These are phyloP conservation scores for Kazachstania bromeliacearum DNA, from an alignment of 805 yeast species.

Conservation along the genomic window DNA sequence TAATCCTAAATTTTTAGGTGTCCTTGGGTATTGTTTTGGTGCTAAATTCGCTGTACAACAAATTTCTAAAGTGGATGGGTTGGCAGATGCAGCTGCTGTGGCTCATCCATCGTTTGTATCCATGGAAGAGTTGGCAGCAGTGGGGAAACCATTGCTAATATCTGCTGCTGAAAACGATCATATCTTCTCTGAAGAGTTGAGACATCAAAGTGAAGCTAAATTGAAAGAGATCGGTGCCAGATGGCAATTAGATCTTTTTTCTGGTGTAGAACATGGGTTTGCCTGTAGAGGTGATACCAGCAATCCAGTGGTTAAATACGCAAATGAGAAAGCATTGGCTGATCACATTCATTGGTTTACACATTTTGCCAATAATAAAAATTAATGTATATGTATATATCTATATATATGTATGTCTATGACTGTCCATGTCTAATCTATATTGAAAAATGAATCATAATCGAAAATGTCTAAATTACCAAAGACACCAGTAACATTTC, in stretches of 20 bases:
- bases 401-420: background rate
- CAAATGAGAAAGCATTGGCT: slow-evolving; percentile 53
- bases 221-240: slow-evolving; percentile 43
- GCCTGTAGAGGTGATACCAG: slow-evolving; percentile 66
- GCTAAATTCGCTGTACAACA: slow-evolving; percentile 59
- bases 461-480: slow-evolving; percentile 22
- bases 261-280: slow-evolving; percentile 68
- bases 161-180: slow-evolving; percentile 67
- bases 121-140: slow-evolving; percentile 51
- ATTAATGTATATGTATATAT: background rate
- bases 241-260: slow-evolving; percentile 52
- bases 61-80: slow-evolving; percentile 26
- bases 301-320: slow-evolving; percentile 45
- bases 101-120: slow-evolving; percentile 79
- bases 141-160: slow-evolving; percentile 54
- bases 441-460: slow-evolving; percentile 11
- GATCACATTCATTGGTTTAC: slow-evolving; percentile 32
- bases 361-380: slow-evolving; percentile 4
- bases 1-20: slow-evolving; percentile 42
- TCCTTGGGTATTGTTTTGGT: slow-evolving; percentile 79
- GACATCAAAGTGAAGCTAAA: slow-evolving; percentile 51
- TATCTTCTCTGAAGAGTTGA: slow-evolving; percentile 53
- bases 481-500: slow-evolving; percentile 12
- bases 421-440: slow-evolving; percentile 1
- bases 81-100: slow-evolving; percentile 53